Base-by-base conservation (phyloP, 1,284 basidiomycete genomes). In the Gomphus sp. region DNA sequence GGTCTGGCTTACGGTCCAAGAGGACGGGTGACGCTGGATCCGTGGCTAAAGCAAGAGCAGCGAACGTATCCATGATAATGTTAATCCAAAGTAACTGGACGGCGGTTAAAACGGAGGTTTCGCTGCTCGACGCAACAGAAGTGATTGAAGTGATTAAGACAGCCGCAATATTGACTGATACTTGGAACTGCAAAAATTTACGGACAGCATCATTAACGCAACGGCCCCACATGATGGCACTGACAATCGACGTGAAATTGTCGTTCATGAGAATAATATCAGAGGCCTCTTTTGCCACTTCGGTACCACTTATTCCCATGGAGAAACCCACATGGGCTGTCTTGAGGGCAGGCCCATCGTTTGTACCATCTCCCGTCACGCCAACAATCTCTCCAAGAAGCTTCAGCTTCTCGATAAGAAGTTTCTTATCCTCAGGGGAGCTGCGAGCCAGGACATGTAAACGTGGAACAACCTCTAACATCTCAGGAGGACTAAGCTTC, bases 181-280 rank as follows among this genome's bases (percentile, higher is more conserved):
- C 82, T 76, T 99, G 97, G 82, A 98, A 98, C 76, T 98, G 96
- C 62, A 99, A 71, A 77, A 98, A 99, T 77, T 98, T 98, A 71
- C 90, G 87, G 62, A 98, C 96, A 0, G 94, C 85, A 70, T 99
- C 96, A 72, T 98, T 98, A 63, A 99, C 95, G 70, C 93, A 96
- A 60, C 96, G 91, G 50, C 96, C 96, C 96, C 96, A 99, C 81
- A 97, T 95, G 68, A 99, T 95, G 59, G 95, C 96, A 67, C 93
- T 89, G 64, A 98, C 93, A 69, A 99, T 96, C 16, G 91, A 94
- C 9, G 91, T 79, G 71, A 99, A 98, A 71, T 98, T 97, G 75
- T 98, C 96, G 69, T 94, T 90, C 93, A 98, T 97, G 52, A 99
- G 83, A 66, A 99, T 96, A 68, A 99, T 98, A 69, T 99, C 97